Conservation (phyloP, 2,329 filamentous ascomycete species). For the Ophiostoma triangulosporum region DNA sequence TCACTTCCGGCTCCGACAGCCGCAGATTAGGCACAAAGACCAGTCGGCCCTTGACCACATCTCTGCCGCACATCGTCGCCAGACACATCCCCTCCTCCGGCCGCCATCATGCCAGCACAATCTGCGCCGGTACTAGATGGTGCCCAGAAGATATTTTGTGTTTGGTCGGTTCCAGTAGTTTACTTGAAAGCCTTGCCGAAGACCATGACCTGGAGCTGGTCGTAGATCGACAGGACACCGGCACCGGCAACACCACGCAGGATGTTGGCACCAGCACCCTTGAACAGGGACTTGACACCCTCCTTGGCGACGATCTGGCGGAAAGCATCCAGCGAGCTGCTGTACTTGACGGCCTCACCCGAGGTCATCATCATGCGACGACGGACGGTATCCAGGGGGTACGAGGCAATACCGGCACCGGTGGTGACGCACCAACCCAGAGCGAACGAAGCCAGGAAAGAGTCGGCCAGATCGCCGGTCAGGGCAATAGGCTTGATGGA, state of each 20-base stretch:
- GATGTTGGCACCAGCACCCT: conserved; percentile 99
- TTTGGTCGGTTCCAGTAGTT: conserved; percentile 30
- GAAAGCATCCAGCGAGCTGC: conserved; percentile 86
- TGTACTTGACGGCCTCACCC: conserved; percentile 99
- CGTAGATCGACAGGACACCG: conserved; percentile 99
- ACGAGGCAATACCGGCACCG: conserved; percentile 99
- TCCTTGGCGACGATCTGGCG: conserved; percentile 95
- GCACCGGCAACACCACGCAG: conserved; percentile 99
- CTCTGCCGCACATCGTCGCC: background rate
- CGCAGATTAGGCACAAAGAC: background rate
- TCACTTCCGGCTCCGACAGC: background rate
- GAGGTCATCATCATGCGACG: conserved; percentile 99
- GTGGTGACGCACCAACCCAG: conserved; percentile 99
- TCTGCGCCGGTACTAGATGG: background rate
- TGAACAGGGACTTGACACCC: conserved; percentile 98
- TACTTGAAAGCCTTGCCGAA: conserved; percentile 99
- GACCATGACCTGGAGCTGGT: conserved; percentile 96
- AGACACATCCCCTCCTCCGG: background rate
- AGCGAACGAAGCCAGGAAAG: conserved; percentile 98
- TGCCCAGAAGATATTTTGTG: conserved; percentile 10
- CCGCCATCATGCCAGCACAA: background rate
- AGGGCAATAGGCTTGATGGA: conserved; percentile 99
- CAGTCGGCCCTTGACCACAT: background rate
- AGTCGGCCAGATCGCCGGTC: conserved; percentile 79
- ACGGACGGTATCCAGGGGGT: conserved; percentile 99